These are phyloP conservation scores for Penicillium goetzii DNA, from an alignment of 495 filamentous ascomycete genomes.

Conservation along the genomic window DNA sequence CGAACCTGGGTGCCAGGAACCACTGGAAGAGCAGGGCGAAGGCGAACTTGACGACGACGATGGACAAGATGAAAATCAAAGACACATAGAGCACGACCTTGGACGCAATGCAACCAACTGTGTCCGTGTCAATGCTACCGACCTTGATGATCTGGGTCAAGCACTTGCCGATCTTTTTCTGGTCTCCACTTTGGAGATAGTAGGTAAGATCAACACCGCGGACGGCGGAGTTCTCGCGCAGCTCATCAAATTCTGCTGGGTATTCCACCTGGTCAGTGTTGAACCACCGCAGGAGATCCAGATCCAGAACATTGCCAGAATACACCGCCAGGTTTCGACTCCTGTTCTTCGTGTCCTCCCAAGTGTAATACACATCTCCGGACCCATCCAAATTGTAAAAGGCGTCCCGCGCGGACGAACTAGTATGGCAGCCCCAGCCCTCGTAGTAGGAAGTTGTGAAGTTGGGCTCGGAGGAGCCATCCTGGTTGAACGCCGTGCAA, in stretches of 20 bases:
- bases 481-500: constrained; percentile 87
- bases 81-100: constrained; percentile 97
- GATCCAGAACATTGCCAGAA: constrained; percentile 88
- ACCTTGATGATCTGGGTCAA: constrained; percentile 92
- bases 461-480: constrained; percentile 82
- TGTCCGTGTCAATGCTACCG: constrained; percentile 92
- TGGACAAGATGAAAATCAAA: constrained; percentile 87
- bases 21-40: constrained; percentile 94
- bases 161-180: constrained; percentile 83
- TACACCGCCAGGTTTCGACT: constrained; percentile 91
- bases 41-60: constrained; percentile 83
- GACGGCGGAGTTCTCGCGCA: constrained; percentile 74
- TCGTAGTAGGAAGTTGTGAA: constrained; percentile 71
- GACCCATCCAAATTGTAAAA: constrained; percentile 70
- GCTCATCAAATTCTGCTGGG: constrained; percentile 76
- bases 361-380: constrained; percentile 90
- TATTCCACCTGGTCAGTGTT: constrained; percentile 80
- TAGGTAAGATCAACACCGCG: constrained; percentile 91
- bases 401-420: constrained; percentile 59
- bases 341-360: constrained; percentile 89
- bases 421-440: constrained; percentile 92
- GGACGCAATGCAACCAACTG: constrained; percentile 95
- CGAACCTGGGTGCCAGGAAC: constrained; percentile 85
- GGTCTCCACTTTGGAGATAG: constrained; percentile 72
- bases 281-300: constrained; percentile 92